Evolutionary conservation across 176 grass and related monocot species (phyloP).

Genomic region (Secale cereale): DNA sequence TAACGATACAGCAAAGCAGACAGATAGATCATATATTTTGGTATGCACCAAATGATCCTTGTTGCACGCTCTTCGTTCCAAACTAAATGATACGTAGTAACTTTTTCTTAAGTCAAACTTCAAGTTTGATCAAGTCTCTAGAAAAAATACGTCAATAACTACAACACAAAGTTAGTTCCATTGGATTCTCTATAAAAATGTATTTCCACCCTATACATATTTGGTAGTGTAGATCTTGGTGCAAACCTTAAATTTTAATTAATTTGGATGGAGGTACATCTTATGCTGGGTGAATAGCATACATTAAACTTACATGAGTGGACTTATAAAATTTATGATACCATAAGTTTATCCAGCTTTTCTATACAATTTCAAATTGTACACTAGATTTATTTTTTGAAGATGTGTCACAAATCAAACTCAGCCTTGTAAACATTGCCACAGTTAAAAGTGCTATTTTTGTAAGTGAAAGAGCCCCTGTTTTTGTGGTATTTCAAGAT

Average conservation of each 20-base stretch:
- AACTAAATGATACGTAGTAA: no score
- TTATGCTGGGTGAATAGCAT: no score
- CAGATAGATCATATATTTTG: neutral
- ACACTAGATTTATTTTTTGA: neutral
- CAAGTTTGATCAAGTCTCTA: no score
- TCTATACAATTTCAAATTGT: neutral
- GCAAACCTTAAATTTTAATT: no score
- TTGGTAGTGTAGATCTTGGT: neutral
- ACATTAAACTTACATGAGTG: no score
- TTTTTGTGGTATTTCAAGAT: neutral
- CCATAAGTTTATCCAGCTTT: neutral
- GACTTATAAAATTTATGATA: neutral
- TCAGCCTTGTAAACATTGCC: neutral
- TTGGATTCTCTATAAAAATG: neutral
- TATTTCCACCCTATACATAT: neutral
- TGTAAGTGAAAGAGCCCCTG: no score
- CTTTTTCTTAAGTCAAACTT: no score
- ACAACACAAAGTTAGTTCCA: neutral
- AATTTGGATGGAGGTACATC: no score
- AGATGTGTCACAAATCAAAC: neutral
- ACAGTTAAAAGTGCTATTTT: neutral
- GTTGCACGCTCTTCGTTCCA: no score
- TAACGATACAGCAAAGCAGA: neutral
- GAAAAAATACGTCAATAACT: neutral
- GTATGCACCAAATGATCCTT: neutral